These are phyloP conservation scores for Cytospora mali DNA, from an alignment of 2,329 filamentous ascomycete genomes.

Conservation along the genomic window DNA sequence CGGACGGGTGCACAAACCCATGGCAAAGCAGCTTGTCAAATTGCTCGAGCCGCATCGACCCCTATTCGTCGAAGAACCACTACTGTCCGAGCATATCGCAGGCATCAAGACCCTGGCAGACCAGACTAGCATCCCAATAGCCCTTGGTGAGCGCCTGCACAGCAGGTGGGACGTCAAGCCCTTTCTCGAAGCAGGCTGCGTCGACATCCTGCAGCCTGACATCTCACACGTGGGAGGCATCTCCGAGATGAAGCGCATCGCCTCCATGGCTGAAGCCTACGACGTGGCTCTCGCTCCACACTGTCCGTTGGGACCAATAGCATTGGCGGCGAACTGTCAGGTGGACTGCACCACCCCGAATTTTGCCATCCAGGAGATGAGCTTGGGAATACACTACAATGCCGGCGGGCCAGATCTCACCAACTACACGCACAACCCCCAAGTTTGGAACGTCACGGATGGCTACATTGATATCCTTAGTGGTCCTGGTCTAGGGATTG, in stretches of 20 bases:
- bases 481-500: constrained; percentile 61
- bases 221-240: constrained; percentile 67
- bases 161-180: constrained; percentile 66
- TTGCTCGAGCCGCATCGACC: constrained; percentile 63
- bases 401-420: constrained; percentile 58
- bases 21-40: constrained; percentile 69
- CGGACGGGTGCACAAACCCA: constrained; percentile 68
- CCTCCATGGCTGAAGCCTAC: constrained; percentile 65
- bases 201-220: constrained; percentile 67
- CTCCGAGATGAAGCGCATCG: constrained; percentile 63
- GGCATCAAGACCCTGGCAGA: constrained; percentile 60
- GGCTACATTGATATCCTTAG: constrained; percentile 58
- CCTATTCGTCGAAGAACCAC: constrained; percentile 67
- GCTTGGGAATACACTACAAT: constrained; percentile 70
- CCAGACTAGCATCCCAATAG: constrained; percentile 61
- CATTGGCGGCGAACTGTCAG: constrained; percentile 65
- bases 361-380: constrained; percentile 70
- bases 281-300: constrained; percentile 67
- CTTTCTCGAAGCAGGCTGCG: constrained; percentile 61
- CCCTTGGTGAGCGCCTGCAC: constrained; percentile 65
- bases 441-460: constrained; percentile 59
- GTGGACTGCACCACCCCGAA: constrained; percentile 57
- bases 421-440: constrained; percentile 60
- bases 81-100: constrained; percentile 62
- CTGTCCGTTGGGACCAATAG: constrained; percentile 66